Evolutionary conservation across 2,329 filamentous ascomycete species (phyloP).

Genomic region (Aspergillus aculeatus): DNA sequence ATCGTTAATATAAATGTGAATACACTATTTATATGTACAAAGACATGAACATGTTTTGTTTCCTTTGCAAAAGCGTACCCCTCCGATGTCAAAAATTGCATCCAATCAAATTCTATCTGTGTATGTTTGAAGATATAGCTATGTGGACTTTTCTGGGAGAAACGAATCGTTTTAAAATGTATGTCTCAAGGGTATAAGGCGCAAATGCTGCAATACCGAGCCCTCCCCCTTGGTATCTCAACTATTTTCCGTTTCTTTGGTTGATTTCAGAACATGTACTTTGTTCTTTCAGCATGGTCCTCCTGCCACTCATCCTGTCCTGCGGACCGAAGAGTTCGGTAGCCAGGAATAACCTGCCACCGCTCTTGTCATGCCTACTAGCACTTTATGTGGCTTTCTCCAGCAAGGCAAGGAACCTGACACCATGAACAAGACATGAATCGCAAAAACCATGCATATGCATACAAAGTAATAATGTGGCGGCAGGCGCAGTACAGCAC

Average conservation of each 20-base stretch:
- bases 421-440: constrained; percentile 4
- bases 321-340: neutral
- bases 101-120: neutral
- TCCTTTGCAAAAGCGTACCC: neutral
- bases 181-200: neutral
- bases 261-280: neutral
- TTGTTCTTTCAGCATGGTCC: neutral
- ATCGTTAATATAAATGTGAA: neutral
- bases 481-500: constrained; percentile 9
- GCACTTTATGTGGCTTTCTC: neutral
- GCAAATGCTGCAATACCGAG: neutral
- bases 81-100: neutral
- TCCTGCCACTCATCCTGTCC: neutral
- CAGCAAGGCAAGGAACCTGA: constrained; percentile 1
- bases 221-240: neutral
- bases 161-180: neutral
- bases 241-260: neutral
- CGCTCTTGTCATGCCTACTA: neutral
- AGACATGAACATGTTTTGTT: neutral
- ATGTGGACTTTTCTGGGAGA: neutral
- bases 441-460: neutral
- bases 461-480: constrained; percentile 9
- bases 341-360: neutral
- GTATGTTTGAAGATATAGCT: neutral
- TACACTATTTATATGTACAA: neutral